Conservation (phyloP, 2,329 filamentous ascomycete genomes). For the Colletotrichum australisinense region DNA sequence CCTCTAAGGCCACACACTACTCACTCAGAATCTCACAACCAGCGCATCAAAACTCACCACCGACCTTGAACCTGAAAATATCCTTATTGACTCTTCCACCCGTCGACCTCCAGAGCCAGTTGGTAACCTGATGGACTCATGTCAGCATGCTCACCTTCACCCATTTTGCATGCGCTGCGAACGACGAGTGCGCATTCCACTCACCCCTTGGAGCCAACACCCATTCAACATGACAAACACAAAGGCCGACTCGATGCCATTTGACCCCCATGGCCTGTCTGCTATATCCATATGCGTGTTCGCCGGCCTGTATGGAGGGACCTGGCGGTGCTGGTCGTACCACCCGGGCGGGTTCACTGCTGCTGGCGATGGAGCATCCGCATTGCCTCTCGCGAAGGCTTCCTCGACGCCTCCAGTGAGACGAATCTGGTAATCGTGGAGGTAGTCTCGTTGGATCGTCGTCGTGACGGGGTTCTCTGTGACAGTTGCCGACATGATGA, state of each 20-base stretch:
- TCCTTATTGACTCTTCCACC: constrained; percentile 53
- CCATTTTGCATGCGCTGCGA: neutral
- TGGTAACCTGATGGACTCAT: constrained; percentile 9
- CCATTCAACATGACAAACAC: constrained; percentile 41
- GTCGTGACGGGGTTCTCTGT: constrained; percentile 26
- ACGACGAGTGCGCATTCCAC: neutral
- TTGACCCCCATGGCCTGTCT: constrained; percentile 37
- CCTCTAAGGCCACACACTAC: neutral
- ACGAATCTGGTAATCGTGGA: constrained; percentile 33
- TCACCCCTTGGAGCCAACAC: constrained; percentile 33
- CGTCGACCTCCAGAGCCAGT: constrained; percentile 30
- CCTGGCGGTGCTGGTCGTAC: constrained; percentile 38
- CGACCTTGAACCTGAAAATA: constrained; percentile 63
- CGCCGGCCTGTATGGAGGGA: constrained; percentile 40
- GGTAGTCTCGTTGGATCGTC: constrained; percentile 17
- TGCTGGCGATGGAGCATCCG: constrained; percentile 16
- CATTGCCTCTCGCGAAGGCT: constrained; percentile 23
- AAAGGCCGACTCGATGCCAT: constrained; percentile 36
- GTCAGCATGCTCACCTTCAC: neutral
- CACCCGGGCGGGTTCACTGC: constrained; percentile 37
- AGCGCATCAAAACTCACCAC: constrained; percentile 59
- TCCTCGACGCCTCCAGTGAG: constrained; percentile 30
- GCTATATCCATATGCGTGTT: constrained; percentile 37
- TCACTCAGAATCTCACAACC: neutral
- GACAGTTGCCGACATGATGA: constrained; percentile 24